Percentiles rank a stretch among this genome's conserved stretches.
Evolutionary conservation across 1,284 basidiomycete species (phyloP).

Genomic region (Puccinia hordei): DNA sequence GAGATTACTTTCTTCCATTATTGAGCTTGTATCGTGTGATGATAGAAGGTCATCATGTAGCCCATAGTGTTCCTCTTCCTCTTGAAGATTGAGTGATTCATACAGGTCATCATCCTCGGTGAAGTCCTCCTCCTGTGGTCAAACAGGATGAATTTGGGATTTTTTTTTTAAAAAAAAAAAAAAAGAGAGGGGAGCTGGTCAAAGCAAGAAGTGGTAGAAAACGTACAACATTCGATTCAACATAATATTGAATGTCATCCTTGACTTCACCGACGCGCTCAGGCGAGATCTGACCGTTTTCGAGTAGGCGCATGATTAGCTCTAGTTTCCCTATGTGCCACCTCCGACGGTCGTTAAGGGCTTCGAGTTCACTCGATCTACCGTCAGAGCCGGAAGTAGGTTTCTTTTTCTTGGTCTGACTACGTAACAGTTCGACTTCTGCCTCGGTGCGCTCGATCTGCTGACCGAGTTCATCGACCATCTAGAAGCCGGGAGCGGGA

Average conservation of each 20-base stretch:
- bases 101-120: conserved; percentile 98
- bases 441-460: conserved; percentile 95
- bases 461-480: conserved; percentile 87
- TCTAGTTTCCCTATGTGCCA: conserved; percentile 95
- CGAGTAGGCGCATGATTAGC: conserved; percentile 86
- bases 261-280: conserved; percentile 82
- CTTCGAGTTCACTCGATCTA: conserved; percentile 79
- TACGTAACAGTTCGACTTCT: conserved; percentile 86
- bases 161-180: too few species aligned
- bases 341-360: conserved; percentile 86
- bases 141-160: conserved; percentile 4
- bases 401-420: conserved; percentile 77
- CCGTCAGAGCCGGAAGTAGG: conserved; percentile 68
- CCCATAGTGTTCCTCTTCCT: conserved; percentile 83
- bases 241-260: conserved; percentile 95
- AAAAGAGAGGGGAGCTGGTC: neutral
- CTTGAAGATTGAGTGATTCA: conserved; percentile 95
- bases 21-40: conserved; percentile 63
- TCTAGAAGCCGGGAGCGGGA: conserved; percentile 57
- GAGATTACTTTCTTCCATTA: conserved; percentile 59
- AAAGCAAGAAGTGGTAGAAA: conserved; percentile 13
- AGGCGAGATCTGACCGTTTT: conserved; percentile 84
- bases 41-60: conserved; percentile 69
- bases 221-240: conserved; percentile 89
- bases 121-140: conserved; percentile 84